Evolutionary conservation across 495 filamentous ascomycete genomes (phyloP).

Genomic region (Venustampulla echinocandica): DNA sequence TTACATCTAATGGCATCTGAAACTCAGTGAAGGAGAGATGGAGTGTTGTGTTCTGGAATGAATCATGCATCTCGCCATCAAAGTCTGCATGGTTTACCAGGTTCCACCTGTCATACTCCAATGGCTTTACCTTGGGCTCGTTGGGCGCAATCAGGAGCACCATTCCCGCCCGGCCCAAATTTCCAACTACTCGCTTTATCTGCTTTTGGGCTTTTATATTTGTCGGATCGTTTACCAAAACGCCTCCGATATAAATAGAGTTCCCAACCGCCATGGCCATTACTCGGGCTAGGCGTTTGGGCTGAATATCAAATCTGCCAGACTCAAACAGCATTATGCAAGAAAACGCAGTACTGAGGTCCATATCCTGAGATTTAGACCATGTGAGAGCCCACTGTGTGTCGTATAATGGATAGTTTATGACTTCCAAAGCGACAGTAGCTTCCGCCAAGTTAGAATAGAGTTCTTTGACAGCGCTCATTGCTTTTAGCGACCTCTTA

Average conservation of each 20-base stretch:
- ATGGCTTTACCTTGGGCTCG: background rate
- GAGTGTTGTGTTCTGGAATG: slow-evolving; percentile 28
- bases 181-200: slow-evolving; percentile 23
- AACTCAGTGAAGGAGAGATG: slow-evolving; percentile 32
- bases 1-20: slow-evolving; percentile 21
- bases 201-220: background rate
- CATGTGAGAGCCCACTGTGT: too few relatives aligned
- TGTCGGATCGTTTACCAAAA: slow-evolving; percentile 23
- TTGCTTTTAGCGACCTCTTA: too few relatives aligned
- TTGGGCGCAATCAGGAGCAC: slow-evolving; percentile 16
- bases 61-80: slow-evolving; percentile 21
- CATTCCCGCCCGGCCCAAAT: slow-evolving; percentile 26
- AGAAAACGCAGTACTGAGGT: slow-evolving; percentile 14
- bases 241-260: slow-evolving; percentile 23
- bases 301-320: slow-evolving; percentile 19
- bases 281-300: slow-evolving; percentile 11
- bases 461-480: too few relatives aligned
- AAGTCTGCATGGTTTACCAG: slow-evolving; percentile 23
- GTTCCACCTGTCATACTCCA: background rate
- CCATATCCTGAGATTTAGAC: too few relatives aligned
- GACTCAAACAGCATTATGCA: slow-evolving; percentile 26
- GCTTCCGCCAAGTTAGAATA: too few relatives aligned
- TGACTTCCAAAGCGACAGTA: too few relatives aligned
- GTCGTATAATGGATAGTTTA: too few relatives aligned
- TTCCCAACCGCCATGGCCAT: slow-evolving; percentile 25